Percentiles rank a stretch among this genome's conserved stretches.
phyloP scores from a whole-genome alignment of 1,139 yeast genomes.

The Suhomyces anneliseae region DNA sequence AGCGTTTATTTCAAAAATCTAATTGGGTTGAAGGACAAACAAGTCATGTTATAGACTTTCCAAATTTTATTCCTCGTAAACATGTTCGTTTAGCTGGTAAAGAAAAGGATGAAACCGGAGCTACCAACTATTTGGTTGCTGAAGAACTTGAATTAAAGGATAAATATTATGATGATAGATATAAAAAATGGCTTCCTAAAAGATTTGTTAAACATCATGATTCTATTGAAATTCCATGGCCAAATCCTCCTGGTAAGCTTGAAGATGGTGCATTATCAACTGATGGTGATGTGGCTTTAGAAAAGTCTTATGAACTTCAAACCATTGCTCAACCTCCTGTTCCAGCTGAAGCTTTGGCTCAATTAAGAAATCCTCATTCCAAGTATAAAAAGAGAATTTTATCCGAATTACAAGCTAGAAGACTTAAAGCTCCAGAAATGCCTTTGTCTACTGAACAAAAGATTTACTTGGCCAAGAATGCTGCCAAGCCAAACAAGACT shows the following conservation, averaged over 20 bases:
- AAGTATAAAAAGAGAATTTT: conserved; percentile 57
- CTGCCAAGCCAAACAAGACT: conserved; percentile 45
- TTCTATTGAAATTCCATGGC: conserved; percentile 83
- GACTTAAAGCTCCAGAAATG: conserved; percentile 71
- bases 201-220: conserved; percentile 73
- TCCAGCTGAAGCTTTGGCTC: conserved; percentile 63
- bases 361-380: conserved; percentile 74
- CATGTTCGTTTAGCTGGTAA: conserved; percentile 71
- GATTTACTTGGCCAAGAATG: conserved; percentile 57
- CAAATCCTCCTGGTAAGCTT: conserved; percentile 64
- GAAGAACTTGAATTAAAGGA: conserved; percentile 68
- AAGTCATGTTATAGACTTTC: conserved; percentile 68
- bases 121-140: conserved; percentile 67
- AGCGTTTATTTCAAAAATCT: conserved; percentile 55
- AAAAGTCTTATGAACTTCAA: conserved; percentile 74
- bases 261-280: conserved; percentile 65
- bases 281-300: conserved; percentile 57
- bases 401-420: conserved; percentile 61
- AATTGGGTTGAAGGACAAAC: conserved; percentile 75
- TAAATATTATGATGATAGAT: conserved; percentile 70
- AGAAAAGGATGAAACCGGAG: conserved; percentile 59
- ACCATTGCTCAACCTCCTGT: conserved; percentile 66
- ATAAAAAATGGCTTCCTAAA: conserved; percentile 72
- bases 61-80: conserved; percentile 51
- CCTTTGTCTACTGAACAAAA: conserved; percentile 68